Base-by-base conservation (phyloP, 805 yeast species). In the Candida anglica region DNA sequence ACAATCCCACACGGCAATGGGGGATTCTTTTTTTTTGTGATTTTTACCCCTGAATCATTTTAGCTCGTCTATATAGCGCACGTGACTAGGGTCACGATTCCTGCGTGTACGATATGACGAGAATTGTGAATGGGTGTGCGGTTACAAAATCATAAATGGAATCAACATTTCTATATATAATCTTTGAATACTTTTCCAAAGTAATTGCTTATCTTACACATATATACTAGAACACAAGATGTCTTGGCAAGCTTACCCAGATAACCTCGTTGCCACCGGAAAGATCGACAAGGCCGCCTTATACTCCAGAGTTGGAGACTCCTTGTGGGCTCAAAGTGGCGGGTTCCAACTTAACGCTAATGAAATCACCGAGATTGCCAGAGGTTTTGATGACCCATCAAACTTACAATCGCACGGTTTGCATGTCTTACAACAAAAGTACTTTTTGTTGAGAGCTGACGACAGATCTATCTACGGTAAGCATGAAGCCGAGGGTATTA, bases 391-490 rank as follows among this genome's bases (percentile, higher is more conserved):
- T 48, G 82, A 87, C 55, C 84, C 96, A 27, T 61, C 83, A 17
- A 71, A 73, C 31, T 74, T 93, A 49, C 96, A 86, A 65, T 77
- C 93, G 28, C 76, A 73, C 47, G 98, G 98, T 5, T 73, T 93
- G 49, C 95, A 86, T 56, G 69, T 86, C 37, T 83, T 80, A 54
- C 86, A 88, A 35, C 80, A 79, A 52, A 93, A 93, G 63, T 89
- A 89, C 69, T 86, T 91, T 60, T 67, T 87, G 46, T 73, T 93
- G 50, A 80, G 79, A 51, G 95, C 96, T 10, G 97, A 91, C 54
- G 91, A 81, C 32, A 79, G 97, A 64, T 83, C 95, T 39, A 85
- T 93, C 49, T 91, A 93, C 59, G 98, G 96, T 45, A 91, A 91
- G 62, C 71, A 73, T 50, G 95, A 84, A 32, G 88, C 82, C 41